A percentile compares a stretch with the other conserved stretches of the same genome.
phyloP scores from a whole-genome alignment of 345 rosid genomes.

The Brassica juncea region DNA sequence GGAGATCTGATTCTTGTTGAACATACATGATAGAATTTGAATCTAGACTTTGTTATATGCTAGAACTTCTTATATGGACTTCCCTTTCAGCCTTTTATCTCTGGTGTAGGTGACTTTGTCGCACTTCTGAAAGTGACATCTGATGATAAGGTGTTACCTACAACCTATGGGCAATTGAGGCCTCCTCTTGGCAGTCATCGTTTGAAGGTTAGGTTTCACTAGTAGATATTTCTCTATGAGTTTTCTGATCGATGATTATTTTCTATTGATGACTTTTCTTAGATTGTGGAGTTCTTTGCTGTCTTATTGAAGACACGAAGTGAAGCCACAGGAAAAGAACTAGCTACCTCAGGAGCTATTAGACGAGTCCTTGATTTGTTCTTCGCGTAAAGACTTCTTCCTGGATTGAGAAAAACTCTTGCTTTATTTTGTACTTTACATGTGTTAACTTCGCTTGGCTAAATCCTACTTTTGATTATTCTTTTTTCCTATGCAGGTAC shows the following conservation, averaged over 20 bases:
- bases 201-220: slow-evolving; percentile 63
- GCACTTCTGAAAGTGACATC: slow-evolving; percentile 63
- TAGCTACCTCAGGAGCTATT: slow-evolving; percentile 84
- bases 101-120: slow-evolving; percentile 72
- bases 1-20: slow-evolving; percentile 13
- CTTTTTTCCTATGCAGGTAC: slow-evolving; percentile 58
- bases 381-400: slow-evolving; percentile 64
- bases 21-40: not conserved
- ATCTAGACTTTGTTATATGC: slow-evolving; percentile 12
- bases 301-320: slow-evolving; percentile 75
- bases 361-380: slow-evolving; percentile 68
- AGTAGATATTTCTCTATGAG: not conserved
- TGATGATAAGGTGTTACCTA: slow-evolving; percentile 85
- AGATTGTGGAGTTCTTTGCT: slow-evolving; percentile 97
- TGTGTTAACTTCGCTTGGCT: slow-evolving; percentile 20
- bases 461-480: slow-evolving; percentile 14
- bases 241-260: not conserved
- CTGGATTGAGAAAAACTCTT: slow-evolving; percentile 20
- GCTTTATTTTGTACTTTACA: not conserved
- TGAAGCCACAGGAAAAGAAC: slow-evolving; percentile 80
- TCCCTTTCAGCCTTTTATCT: slow-evolving; percentile 12
- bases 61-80: not conserved
- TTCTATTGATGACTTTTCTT: slow-evolving; percentile 26
- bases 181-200: slow-evolving; percentile 99
- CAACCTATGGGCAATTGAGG: slow-evolving; percentile 86